phyloP scores from a whole-genome alignment of 1,139 yeast genomes.

The Nakaseomyces delphensis region DNA sequence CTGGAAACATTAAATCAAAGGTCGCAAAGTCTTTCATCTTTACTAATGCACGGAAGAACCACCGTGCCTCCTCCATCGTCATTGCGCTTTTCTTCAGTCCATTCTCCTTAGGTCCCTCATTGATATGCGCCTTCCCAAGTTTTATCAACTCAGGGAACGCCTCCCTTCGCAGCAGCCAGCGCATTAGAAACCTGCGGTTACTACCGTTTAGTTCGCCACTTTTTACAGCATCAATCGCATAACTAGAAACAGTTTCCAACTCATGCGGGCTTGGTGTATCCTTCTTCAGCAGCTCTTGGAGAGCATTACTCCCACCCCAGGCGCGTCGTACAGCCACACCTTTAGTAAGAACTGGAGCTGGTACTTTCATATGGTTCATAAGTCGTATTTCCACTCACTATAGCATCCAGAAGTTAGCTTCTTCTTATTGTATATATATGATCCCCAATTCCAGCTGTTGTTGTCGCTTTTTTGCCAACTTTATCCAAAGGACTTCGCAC shows the following conservation, averaged over 20 bases:
- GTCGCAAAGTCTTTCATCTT: conserved; percentile 9
- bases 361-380: neutral
- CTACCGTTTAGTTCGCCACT: neutral
- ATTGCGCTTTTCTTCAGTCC: conserved; percentile 11
- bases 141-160: neutral
- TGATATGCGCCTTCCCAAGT: neutral
- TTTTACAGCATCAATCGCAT: neutral
- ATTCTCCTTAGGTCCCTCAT: conserved; percentile 7
- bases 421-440: too few relatives aligned
- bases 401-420: neutral
- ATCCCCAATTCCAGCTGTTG: too few relatives aligned
- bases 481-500: too few relatives aligned
- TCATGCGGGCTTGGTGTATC: neutral
- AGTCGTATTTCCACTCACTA: neutral
- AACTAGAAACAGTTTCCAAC: neutral
- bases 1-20: conserved; percentile 14
- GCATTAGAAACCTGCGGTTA: neutral
- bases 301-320: neutral
- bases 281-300: neutral
- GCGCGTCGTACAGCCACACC: neutral
- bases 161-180: neutral
- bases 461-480: too few relatives aligned
- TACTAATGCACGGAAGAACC: conserved; percentile 18
- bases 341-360: neutral
- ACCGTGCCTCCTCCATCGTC: conserved; percentile 16